Percentiles rank a stretch among this genome's conserved stretches.
These are phyloP conservation scores for Lodderomyces oxycetoniae DNA, from an alignment of 1,139 yeast species.

Conservation along the genomic window DNA sequence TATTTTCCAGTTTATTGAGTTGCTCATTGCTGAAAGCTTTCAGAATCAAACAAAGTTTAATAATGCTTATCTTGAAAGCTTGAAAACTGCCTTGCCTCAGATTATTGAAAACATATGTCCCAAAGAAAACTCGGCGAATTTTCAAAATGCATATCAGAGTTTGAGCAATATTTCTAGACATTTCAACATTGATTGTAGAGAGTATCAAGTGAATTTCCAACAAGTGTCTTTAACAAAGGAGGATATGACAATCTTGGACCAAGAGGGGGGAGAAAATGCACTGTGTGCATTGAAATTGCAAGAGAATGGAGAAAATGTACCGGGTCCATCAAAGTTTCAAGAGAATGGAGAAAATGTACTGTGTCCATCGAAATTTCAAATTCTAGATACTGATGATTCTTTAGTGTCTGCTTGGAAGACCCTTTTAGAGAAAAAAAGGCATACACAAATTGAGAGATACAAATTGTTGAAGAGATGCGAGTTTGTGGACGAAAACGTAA, in stretches of 20 bases:
- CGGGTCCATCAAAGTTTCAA: conserved; percentile 12
- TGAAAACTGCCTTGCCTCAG: conserved; percentile 38
- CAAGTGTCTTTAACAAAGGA: conserved; percentile 26
- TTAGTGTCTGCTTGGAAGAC: conserved; percentile 46
- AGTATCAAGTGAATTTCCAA: conserved; percentile 25
- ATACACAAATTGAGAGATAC: conserved; percentile 47
- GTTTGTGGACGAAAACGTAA: conserved; percentile 21
- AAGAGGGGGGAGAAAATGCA: conserved; percentile 1
- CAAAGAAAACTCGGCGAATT: conserved; percentile 45
- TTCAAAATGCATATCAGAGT: conserved; percentile 40
- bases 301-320: too few species aligned
- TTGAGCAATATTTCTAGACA: conserved; percentile 36
- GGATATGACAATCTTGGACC: conserved; percentile 21
- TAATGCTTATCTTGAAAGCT: conserved; percentile 45
- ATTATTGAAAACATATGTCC: conserved; percentile 52
- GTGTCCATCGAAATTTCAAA: conserved; percentile 12
- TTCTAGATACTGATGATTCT: conserved; percentile 26
- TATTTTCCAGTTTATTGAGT: conserved; percentile 64
- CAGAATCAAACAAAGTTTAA: conserved; percentile 28
- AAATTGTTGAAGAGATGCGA: conserved; percentile 29
- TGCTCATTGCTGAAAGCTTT: conserved; percentile 41
- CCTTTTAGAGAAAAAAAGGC: conserved; percentile 42
- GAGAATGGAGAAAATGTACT: conserved; percentile 18
- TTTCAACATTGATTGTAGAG: conserved; percentile 28
- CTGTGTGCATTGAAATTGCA: conserved; percentile 12